A percentile compares a stretch with the other conserved stretches of the same genome.
Evolutionary conservation across 169 alveolate genomes (phyloP).

Genomic region (Perkinsus chesapeaki): DNA sequence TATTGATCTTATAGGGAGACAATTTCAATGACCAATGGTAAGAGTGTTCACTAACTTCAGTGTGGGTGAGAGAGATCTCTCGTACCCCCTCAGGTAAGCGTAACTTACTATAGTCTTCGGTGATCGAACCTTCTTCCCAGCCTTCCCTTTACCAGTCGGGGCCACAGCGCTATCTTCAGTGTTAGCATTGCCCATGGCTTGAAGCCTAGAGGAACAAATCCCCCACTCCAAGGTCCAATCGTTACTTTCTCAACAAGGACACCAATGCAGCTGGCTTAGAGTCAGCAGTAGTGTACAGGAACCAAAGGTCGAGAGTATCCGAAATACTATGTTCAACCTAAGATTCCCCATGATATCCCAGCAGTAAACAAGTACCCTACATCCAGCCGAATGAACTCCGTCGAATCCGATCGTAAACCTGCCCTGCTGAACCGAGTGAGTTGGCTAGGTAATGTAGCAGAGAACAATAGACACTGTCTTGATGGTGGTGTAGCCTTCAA

Average conservation of each 20-base stretch:
- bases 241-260: background rate
- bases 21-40: background rate
- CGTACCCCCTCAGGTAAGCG: no score
- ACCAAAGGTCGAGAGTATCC: slow-evolving; percentile 45
- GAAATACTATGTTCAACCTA: slow-evolving; percentile 41
- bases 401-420: slow-evolving; percentile 65
- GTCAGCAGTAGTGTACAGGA: slow-evolving; percentile 32
- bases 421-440: slow-evolving; percentile 70
- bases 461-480: slow-evolving; percentile 68
- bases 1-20: no score
- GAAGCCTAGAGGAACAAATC: background rate
- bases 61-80: no score
- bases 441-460: slow-evolving; percentile 84
- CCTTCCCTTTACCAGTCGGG: background rate
- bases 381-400: slow-evolving; percentile 73
- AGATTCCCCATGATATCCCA: background rate
- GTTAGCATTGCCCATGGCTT: background rate
- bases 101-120: background rate
- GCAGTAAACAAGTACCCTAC: slow-evolving; percentile 9
- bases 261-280: background rate
- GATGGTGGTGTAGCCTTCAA: slow-evolving; percentile 61
- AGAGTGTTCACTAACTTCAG: no score
- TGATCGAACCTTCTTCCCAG: background rate
- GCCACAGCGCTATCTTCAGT: background rate
- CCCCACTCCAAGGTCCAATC: background rate